Conservation (phyloP, 73 alveolate species). For the Loxodes magnus region DNA sequence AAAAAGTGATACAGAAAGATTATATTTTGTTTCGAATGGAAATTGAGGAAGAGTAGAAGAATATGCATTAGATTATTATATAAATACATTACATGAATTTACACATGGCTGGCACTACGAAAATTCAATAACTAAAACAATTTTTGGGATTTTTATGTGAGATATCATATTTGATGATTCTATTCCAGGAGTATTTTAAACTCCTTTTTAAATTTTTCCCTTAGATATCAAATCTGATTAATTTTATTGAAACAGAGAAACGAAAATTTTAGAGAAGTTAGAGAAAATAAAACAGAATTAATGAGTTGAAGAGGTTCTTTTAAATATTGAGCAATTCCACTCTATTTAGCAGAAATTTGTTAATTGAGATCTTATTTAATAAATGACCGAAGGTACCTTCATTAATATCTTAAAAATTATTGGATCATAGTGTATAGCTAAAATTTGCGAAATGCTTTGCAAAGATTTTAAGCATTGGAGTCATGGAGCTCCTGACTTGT, state of each 20-base stretch:
- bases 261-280: constrained; percentile 31
- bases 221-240: constrained; percentile 60
- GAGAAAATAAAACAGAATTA: constrained; percentile 23
- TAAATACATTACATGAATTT: constrained; percentile 34
- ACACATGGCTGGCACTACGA: constrained; percentile 80
- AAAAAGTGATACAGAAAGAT: no score
- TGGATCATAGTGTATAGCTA: constrained; percentile 41
- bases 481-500: constrained; percentile 84
- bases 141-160: constrained; percentile 70
- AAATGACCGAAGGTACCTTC: constrained; percentile 21
- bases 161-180: constrained; percentile 68
- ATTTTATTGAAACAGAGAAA: constrained; percentile 64
- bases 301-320: no score
- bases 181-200: constrained; percentile 64
- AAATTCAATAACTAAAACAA: constrained; percentile 48
- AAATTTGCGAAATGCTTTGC: constrained; percentile 36
- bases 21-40: no score
- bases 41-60: constrained; percentile 56
- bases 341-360: no score
- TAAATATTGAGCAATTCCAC: no score
- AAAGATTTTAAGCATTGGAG: constrained; percentile 57
- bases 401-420: constrained; percentile 21
- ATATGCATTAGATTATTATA: constrained; percentile 63
- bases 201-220: constrained; percentile 68
- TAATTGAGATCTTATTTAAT: constrained; percentile 58